Conservation (phyloP, 2,329 filamentous ascomycete genomes). For the Lecanosticta acicola region DNA sequence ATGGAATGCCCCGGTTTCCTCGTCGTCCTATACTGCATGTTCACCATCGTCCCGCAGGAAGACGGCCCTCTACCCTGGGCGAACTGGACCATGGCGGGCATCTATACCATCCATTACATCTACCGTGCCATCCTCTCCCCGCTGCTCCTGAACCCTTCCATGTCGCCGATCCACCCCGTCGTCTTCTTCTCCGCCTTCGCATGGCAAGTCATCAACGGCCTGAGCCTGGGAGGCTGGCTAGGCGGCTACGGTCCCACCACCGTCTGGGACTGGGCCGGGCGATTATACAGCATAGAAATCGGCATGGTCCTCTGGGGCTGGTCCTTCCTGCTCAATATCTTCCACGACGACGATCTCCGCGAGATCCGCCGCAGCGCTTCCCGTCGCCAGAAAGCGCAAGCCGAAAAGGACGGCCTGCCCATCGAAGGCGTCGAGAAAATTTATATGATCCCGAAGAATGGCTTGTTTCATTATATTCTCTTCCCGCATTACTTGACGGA, state of each 20-base stretch:
- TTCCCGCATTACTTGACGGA: slow-evolving; percentile 95
- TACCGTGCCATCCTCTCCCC: slow-evolving; percentile 85
- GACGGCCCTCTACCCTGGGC: slow-evolving; percentile 63
- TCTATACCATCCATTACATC: slow-evolving; percentile 77
- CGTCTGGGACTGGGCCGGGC: slow-evolving; percentile 46
- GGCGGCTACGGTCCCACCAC: slow-evolving; percentile 70
- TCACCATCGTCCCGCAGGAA: slow-evolving; percentile 55
- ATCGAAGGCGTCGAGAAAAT: slow-evolving; percentile 63
- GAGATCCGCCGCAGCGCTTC: slow-evolving; percentile 72
- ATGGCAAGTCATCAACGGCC: slow-evolving; percentile 79
- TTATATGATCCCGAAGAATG: slow-evolving; percentile 79
- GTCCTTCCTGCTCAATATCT: slow-evolving; percentile 75
- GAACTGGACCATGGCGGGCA: slow-evolving; percentile 67
- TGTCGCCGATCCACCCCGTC: slow-evolving; percentile 76
- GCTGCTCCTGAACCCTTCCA: slow-evolving; percentile 73
- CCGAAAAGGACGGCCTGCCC: slow-evolving; percentile 38
- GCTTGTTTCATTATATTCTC: slow-evolving; percentile 74
- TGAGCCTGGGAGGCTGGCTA: slow-evolving; percentile 73
- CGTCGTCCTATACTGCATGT: slow-evolving; percentile 73
- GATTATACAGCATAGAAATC: slow-evolving; percentile 44
- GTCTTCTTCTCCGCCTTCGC: slow-evolving; percentile 59
- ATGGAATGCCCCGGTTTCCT: slow-evolving; percentile 82
- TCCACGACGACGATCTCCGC: slow-evolving; percentile 82
- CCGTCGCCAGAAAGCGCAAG: slow-evolving; percentile 50
- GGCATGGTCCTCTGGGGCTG: slow-evolving; percentile 72